Percentiles rank a stretch among this genome's conserved stretches.
phyloP scores from a whole-genome alignment of 768 basidiomycete genomes.

The Russula virescens region DNA sequence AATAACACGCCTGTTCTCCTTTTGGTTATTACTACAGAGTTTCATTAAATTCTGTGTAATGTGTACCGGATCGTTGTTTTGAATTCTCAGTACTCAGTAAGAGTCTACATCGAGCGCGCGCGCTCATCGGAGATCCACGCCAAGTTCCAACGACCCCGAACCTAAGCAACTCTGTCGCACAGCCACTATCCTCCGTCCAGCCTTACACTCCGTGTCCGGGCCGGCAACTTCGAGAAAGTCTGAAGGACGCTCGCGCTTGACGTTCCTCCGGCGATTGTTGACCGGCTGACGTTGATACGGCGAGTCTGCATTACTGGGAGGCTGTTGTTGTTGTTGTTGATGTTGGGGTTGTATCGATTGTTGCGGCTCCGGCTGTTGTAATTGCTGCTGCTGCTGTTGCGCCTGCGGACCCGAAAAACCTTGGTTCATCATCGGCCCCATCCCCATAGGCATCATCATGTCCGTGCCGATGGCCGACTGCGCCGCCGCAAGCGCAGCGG shows the following conservation, averaged over 20 bases:
- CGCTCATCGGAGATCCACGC: background rate
- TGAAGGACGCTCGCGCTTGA: conserved; percentile 73
- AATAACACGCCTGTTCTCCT: background rate
- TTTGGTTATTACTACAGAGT: background rate
- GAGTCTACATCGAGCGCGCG: background rate
- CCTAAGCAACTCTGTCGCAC: background rate
- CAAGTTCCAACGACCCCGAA: background rate
- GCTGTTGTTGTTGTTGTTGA: conserved; percentile 35
- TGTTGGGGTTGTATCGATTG: conserved; percentile 34
- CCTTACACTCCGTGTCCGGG: conserved; percentile 47
- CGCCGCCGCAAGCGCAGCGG: conserved; percentile 46
- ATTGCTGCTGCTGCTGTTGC: conserved; percentile 34
- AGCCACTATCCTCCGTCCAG: conserved; percentile 45
- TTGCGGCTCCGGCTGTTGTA: conserved; percentile 37
- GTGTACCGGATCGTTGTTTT: background rate
- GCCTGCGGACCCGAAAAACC: conserved; percentile 16
- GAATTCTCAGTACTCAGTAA: background rate
- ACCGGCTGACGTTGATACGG: conserved; percentile 83
- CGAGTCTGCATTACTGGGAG: conserved; percentile 68
- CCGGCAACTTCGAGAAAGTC: conserved; percentile 72
- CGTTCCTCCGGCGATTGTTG: conserved; percentile 69
- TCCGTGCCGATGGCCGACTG: conserved; percentile 35
- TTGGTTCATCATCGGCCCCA: conserved; percentile 20
- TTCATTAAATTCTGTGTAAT: background rate
- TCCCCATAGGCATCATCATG: conserved; percentile 34